Evolutionary conservation across 192 early-diverging fungal genomes (phyloP).

Genomic region (Linnemannia exigua): DNA sequence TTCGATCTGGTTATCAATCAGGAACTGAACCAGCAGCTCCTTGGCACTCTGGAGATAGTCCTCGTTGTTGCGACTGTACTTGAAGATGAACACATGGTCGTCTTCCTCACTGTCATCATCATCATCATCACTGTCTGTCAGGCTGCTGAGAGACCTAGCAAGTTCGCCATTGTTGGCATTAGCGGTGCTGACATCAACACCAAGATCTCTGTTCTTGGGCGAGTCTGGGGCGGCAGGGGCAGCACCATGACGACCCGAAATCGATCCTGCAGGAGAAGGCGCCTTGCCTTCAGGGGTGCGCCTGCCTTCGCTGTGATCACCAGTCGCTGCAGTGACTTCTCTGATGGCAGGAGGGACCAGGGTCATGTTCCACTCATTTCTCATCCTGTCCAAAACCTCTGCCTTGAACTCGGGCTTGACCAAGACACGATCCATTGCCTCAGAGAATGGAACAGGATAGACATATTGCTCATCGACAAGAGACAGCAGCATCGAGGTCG

Average conservation of each 20-base stretch:
- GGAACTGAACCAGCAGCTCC: constrained; percentile 46
- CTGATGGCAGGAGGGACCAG: constrained; percentile 27
- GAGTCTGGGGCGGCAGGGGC: background rate
- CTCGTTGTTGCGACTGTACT: constrained; percentile 57
- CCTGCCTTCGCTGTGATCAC: background rate
- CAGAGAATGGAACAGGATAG: constrained; percentile 50
- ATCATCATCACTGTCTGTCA: constrained; percentile 45
- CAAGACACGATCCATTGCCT: constrained; percentile 49
- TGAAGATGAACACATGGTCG: constrained; percentile 50
- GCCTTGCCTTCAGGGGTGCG: background rate
- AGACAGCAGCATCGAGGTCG: constrained; percentile 60
- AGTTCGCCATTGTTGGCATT: constrained; percentile 1
- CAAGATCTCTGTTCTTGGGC: background rate
- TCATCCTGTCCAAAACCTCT: constrained; percentile 44
- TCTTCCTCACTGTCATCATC: constrained; percentile 43
- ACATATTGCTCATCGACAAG: constrained; percentile 57
- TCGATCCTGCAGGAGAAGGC: background rate
- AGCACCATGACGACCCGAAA: background rate
- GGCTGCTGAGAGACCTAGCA: constrained; percentile 45
- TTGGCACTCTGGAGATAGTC: constrained; percentile 52
- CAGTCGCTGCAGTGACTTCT: constrained; percentile 10
- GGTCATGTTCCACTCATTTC: constrained; percentile 55
- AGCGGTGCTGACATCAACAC: background rate
- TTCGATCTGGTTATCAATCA: constrained; percentile 51
- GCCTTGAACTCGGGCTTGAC: constrained; percentile 50